Evolutionary conservation across 75 land plant species (phyloP).

Genomic region (Azolla pinnata): DNA sequence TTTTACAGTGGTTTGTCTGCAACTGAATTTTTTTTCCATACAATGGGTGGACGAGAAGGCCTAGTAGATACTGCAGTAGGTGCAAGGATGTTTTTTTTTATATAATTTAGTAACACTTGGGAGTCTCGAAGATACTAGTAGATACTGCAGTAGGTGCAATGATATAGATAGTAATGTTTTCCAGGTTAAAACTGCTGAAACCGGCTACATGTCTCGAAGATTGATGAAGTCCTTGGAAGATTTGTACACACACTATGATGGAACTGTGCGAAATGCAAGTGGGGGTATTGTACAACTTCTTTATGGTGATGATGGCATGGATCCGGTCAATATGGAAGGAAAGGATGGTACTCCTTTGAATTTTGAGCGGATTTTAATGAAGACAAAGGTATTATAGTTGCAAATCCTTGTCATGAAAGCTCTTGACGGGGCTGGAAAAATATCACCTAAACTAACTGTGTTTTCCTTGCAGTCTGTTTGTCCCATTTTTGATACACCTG

Average conservation of each 20-base stretch:
- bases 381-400: constrained; percentile 58
- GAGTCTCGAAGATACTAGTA: no score
- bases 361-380: constrained; percentile 55
- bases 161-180: not conserved
- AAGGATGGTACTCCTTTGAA: constrained; percentile 63
- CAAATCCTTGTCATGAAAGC: no score
- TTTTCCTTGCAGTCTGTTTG: constrained; percentile 56
- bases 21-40: constrained; percentile 94
- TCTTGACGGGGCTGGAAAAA: no score
- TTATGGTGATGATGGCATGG: constrained; percentile 98
- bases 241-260: constrained; percentile 69
- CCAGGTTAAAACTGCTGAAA: constrained; percentile 97
- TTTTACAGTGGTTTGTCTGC: constrained; percentile 84
- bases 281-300: constrained; percentile 71
- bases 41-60: constrained; percentile 98
- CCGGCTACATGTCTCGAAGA: constrained; percentile 97
- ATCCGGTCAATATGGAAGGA: constrained; percentile 90
- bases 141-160: constrained; percentile 77
- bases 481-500: constrained; percentile 28
- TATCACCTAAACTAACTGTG: no score
- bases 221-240: constrained; percentile 94
- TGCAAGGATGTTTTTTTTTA: no score
- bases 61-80: constrained; percentile 93
- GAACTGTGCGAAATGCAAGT: constrained; percentile 77
- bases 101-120: no score